Evolutionary conservation across 139 green algal genomes (phyloP), one percentile per base, ranked within the genome.

Genomic region (Mesotaenium endlicherianum): DNA sequence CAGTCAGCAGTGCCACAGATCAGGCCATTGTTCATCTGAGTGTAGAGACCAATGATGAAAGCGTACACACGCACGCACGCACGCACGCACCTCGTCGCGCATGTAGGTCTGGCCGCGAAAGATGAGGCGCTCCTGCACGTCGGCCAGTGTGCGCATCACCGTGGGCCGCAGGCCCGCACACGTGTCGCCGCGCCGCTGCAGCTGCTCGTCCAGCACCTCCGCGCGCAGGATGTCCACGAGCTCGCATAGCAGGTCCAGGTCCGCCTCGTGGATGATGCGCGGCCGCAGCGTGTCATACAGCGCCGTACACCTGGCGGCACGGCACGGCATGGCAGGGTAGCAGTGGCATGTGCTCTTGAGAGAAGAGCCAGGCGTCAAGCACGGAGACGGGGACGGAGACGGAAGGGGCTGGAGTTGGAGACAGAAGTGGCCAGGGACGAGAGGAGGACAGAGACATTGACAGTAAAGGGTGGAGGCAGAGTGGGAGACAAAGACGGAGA

Each of bases 121-220:
- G 42, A 92, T 97, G 39, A 98, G 91, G 3, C 95, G 89, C 82
- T 94, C 92, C 84, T 97, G 95, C 38, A 97, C 86, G 86, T 98
- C 95, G n/a, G 92, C 92, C 72, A 97, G 90, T 0, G 89, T 94
- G 70, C 93, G 89, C 1, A 55, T 43, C 68, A 98, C 87, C 20
- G 92, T 91, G 0, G 95, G 94, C 60, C 90, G 83, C 85, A 98
- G 89, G 30, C 92, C 91, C 36, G 94, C 92, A 20, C 88, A 88
- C 8, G 91, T 89, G 0, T 92, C 76, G 8, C 91, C 92, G 1
- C 75, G 31, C 45, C 74, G 34, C 2, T 38, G 76, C 77, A 96
- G 83, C 84, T 93, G 90, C 74, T 97, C 93, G 36, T 93, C 90
- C 55, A 96, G 83, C 70, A 97, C 91, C 92, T 96, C 89, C 3